phyloP scores from a whole-genome alignment of 1,284 basidiomycete species.

The Cryptococcus sp. region DNA sequence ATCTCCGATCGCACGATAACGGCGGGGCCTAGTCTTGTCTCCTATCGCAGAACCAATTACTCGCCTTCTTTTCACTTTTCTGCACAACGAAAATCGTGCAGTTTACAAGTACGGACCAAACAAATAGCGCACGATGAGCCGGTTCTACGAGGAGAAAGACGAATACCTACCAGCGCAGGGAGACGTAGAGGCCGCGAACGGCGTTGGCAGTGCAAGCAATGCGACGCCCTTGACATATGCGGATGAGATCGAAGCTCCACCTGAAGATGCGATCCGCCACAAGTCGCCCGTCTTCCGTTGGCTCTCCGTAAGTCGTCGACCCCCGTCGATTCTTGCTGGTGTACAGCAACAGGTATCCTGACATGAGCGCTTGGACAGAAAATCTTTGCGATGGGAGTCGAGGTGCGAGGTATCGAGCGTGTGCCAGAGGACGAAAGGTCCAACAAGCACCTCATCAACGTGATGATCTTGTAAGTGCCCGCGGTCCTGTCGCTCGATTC shows the following conservation, averaged over 20 bases:
- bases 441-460: conserved; percentile 25
- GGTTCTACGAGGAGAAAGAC: background rate
- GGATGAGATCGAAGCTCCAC: background rate
- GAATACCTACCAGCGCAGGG: background rate
- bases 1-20: too few species aligned
- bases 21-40: too few species aligned
- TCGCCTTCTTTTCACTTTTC: too few species aligned
- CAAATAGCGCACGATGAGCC: background rate
- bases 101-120: background rate
- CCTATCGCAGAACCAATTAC: too few species aligned
- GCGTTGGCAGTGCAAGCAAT: background rate
- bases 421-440: conserved; percentile 35
- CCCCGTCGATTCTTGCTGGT: background rate
- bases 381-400: conserved; percentile 32
- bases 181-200: background rate
- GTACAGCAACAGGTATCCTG: background rate
- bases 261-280: background rate
- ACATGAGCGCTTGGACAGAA: background rate
- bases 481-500: too few species aligned
- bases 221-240: background rate
- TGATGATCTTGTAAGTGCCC: conserved; percentile 24
- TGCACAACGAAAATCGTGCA: too few species aligned
- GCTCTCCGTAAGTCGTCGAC: background rate
- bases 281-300: conserved; percentile 1
- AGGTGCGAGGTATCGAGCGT: conserved; percentile 41